These are phyloP conservation scores for Elaeis guineensis DNA, from an alignment of 176 grass and related monocot species.

Conservation along the genomic window DNA sequence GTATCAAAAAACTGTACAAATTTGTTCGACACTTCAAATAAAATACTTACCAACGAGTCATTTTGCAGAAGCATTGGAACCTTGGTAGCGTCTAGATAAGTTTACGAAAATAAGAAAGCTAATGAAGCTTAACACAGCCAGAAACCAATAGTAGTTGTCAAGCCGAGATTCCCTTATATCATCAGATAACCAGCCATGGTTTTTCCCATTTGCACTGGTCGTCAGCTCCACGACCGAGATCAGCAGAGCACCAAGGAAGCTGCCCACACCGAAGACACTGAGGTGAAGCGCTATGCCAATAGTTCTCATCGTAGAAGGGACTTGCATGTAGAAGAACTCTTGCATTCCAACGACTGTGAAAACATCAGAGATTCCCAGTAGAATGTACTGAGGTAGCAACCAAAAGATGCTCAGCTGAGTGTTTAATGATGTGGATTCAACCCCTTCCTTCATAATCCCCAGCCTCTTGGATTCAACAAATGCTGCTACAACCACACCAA, in stretches of 20 bases:
- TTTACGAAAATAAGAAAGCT: conserved; percentile 49
- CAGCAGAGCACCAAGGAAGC: conserved; percentile 59
- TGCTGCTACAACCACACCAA: conserved; percentile 54
- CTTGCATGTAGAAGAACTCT: conserved; percentile 91
- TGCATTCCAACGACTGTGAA: conserved; percentile 86
- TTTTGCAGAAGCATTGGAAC: conserved; percentile 10
- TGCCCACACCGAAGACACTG: conserved; percentile 80
- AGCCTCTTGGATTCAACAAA: conserved; percentile 51
- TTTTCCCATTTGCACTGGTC: conserved; percentile 14
- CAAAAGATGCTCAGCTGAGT: conserved; percentile 42
- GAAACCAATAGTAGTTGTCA: conserved; percentile 72
- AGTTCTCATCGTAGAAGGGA: conserved; percentile 60
- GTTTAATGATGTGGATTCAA: background rate
- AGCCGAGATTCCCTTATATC: conserved; percentile 44
- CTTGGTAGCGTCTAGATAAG: conserved; percentile 40
- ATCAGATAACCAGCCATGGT: conserved; percentile 61
- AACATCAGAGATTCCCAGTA: conserved; percentile 63
- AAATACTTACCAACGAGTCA: background rate
- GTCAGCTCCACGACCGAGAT: conserved; percentile 46
- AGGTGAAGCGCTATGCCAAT: conserved; percentile 73
- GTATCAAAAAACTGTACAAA: no score
- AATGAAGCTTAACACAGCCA: conserved; percentile 47
- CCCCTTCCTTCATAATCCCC: background rate
- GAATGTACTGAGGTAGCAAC: conserved; percentile 73
- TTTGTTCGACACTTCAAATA: no score